phyloP scores from a whole-genome alignment of 164 flowering plant genomes.

The Aristolochia contorta region DNA sequence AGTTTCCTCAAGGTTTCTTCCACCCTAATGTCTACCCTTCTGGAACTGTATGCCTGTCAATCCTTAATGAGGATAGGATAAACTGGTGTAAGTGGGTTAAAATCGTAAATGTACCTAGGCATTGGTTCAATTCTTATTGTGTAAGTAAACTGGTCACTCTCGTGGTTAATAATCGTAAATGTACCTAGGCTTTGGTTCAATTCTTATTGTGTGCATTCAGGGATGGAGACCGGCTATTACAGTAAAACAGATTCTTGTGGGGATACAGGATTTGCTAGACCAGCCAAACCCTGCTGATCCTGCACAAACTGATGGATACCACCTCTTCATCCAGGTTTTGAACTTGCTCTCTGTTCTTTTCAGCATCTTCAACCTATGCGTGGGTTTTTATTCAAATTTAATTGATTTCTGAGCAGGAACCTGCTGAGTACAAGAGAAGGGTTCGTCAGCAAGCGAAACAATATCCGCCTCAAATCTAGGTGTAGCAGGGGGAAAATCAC shows the following conservation, averaged over 20 bases:
- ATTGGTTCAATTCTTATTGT: not conserved
- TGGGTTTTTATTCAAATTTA: not conserved
- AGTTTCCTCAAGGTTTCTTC: constrained; percentile 85
- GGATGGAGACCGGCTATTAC: constrained; percentile 99
- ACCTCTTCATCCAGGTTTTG: constrained; percentile 73
- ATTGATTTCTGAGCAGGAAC: constrained; percentile 30
- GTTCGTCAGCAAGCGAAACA: constrained; percentile 70
- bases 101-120: not conserved
- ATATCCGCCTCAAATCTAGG: constrained; percentile 46
- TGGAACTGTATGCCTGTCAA: constrained; percentile 92
- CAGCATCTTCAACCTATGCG: not conserved
- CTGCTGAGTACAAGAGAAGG: constrained; percentile 60
- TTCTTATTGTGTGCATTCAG: constrained; percentile 30
- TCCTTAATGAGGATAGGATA: constrained; percentile 89
- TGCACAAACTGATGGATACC: constrained; percentile 95
- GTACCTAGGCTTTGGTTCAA: not conserved
- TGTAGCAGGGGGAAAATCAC: too few relatives aligned
- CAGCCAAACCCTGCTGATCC: constrained; percentile 90
- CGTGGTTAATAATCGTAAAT: not conserved
- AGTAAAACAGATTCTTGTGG: constrained; percentile 86
- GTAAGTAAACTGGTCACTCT: too few relatives aligned
- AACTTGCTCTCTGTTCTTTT: not conserved
- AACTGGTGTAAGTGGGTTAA: not conserved
- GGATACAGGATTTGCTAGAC: constrained; percentile 87
- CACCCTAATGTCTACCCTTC: constrained; percentile 98